A percentile compares a stretch with the other conserved stretches of the same genome.
These are phyloP conservation scores for Pichia sp. DNA, from an alignment of 1,139 yeast genomes.

Conservation along the genomic window DNA sequence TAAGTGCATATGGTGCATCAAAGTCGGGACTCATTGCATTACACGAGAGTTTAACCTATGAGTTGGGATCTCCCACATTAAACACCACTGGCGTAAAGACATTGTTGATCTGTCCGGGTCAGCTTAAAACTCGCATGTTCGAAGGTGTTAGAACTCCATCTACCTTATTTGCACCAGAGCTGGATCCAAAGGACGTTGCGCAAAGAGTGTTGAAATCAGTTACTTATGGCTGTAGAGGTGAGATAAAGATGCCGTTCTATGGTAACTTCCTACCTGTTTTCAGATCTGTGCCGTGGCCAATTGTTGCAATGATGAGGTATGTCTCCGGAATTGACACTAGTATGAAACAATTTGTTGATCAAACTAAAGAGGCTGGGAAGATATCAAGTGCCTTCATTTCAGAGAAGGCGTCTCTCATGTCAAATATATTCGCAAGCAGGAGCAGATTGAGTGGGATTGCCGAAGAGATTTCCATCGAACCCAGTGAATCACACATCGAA, in stretches of 20 bases:
- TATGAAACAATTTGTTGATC: constrained; percentile 40
- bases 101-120: constrained; percentile 81
- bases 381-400: constrained; percentile 3
- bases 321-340: constrained; percentile 59
- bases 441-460: not conserved
- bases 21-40: constrained; percentile 80
- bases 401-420: constrained; percentile 5
- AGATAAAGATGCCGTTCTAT: constrained; percentile 66
- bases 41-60: constrained; percentile 75
- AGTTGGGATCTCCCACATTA: constrained; percentile 49
- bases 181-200: constrained; percentile 65
- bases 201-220: constrained; percentile 47
- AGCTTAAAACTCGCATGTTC: constrained; percentile 68
- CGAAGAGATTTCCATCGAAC: too few species aligned
- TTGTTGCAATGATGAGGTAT: constrained; percentile 46
- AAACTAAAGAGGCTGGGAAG: constrained; percentile 3
- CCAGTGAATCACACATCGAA: too few species aligned
- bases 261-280: constrained; percentile 66
- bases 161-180: constrained; percentile 67
- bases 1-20: constrained; percentile 82
- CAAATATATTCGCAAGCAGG: constrained; percentile 1
- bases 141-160: constrained; percentile 67
- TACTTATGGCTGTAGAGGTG: constrained; percentile 57
- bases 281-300: constrained; percentile 67
- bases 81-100: constrained; percentile 51